A percentile compares a stretch with the other conserved stretches of the same genome.
Evolutionary conservation across 2,329 filamentous ascomycete species (phyloP).

Genomic region (Verticillium isaacii): DNA sequence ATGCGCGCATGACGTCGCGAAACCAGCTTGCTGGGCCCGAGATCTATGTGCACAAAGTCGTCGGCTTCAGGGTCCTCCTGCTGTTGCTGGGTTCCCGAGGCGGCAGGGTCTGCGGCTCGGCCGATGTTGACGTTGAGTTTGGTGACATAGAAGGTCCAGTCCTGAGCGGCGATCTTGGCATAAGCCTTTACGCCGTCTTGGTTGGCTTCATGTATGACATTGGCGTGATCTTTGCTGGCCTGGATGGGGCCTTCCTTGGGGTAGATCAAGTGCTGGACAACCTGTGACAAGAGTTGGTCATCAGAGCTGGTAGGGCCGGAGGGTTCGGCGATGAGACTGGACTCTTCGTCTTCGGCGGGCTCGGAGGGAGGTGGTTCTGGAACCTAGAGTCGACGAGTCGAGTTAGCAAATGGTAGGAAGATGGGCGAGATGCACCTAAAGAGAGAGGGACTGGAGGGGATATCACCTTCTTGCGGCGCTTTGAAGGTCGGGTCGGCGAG

Average conservation of each 20-base stretch:
- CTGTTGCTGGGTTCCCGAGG: constrained; percentile 27
- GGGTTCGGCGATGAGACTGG: constrained; percentile 35
- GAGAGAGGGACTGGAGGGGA: constrained; percentile 8
- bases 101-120: constrained; percentile 52
- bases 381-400: constrained; percentile 21
- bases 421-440: constrained; percentile 6
- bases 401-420: constrained; percentile 8
- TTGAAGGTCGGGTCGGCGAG: constrained; percentile 57
- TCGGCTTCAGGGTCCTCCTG: constrained; percentile 40
- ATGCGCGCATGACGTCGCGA: constrained; percentile 74
- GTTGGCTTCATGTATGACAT: constrained; percentile 58
- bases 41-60: constrained; percentile 73
- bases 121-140: constrained; percentile 73
- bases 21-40: constrained; percentile 78
- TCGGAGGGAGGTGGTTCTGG: constrained; percentile 33
- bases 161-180: constrained; percentile 74
- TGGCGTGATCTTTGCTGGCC: constrained; percentile 58
- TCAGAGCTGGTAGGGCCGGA: constrained; percentile 40
- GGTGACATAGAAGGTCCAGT: constrained; percentile 82
- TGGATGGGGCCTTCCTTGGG: constrained; percentile 44
- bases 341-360: constrained; percentile 39
- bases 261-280: constrained; percentile 45
- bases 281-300: constrained; percentile 51
- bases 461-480: constrained; percentile 58
- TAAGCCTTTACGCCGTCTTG: constrained; percentile 66